phyloP scores from a whole-genome alignment of 2,329 filamentous ascomycete genomes.

The Colletotrichum spinosum region DNA sequence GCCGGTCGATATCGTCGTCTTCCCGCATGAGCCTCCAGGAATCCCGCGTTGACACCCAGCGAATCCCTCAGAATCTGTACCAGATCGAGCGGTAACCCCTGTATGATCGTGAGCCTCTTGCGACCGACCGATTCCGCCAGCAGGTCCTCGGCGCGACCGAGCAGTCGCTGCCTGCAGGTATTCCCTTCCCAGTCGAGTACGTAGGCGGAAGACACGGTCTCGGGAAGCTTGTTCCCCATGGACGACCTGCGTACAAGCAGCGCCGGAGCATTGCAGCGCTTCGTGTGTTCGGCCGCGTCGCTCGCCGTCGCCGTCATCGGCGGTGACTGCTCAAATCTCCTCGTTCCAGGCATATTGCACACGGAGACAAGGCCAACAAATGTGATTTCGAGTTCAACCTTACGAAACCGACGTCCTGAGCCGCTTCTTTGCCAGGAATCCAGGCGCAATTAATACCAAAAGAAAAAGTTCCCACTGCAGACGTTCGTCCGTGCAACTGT shows the following conservation, averaged over 20 bases:
- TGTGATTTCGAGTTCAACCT: neutral
- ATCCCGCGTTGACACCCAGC: slow-evolving; percentile 44
- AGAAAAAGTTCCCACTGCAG: neutral
- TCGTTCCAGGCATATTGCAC: slow-evolving; percentile 16
- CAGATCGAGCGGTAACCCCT: slow-evolving; percentile 32
- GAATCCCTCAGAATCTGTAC: slow-evolving; percentile 40
- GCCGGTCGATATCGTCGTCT: slow-evolving; percentile 42
- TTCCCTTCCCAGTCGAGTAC: slow-evolving; percentile 34
- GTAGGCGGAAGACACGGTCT: slow-evolving; percentile 31
- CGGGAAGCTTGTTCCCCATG: slow-evolving; percentile 29
- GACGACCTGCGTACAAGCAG: slow-evolving; percentile 32
- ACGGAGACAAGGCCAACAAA: neutral
- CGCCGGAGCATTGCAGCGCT: slow-evolving; percentile 32
- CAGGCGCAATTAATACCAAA: no score
- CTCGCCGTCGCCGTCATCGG: slow-evolving; percentile 28
- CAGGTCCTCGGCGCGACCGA: slow-evolving; percentile 31
- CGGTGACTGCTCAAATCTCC: slow-evolving; percentile 28
- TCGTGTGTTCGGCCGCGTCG: slow-evolving; percentile 30
- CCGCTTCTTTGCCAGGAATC: no score
- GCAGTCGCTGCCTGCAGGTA: slow-evolving; percentile 29
- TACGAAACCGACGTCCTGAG: neutral
- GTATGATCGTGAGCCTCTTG: slow-evolving; percentile 33
- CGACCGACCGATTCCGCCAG: slow-evolving; percentile 31
- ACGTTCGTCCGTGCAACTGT: slow-evolving; percentile 13
- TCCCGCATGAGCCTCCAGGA: slow-evolving; percentile 46